phyloP scores from a whole-genome alignment of 2,329 filamentous ascomycete genomes.

The Pseudopyricularia javanii region DNA sequence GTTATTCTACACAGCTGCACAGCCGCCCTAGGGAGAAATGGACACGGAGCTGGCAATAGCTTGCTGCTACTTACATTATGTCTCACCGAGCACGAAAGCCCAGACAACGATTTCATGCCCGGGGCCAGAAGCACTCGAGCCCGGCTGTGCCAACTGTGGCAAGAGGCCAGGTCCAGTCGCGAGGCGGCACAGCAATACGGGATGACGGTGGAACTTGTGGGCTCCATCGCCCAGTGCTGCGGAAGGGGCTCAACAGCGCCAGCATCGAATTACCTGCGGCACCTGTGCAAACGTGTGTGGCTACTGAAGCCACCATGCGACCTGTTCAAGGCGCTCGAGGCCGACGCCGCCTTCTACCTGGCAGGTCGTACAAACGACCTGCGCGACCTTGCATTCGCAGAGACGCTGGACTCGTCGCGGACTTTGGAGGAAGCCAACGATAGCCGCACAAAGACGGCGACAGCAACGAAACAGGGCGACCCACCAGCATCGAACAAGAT shows the following conservation, averaged over 20 bases:
- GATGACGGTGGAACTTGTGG: conserved; percentile 24
- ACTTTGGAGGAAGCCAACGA: neutral
- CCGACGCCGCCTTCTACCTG: conserved; percentile 36
- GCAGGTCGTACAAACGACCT: conserved; percentile 40
- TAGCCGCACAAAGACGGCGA: neutral
- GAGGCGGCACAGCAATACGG: conserved; percentile 15
- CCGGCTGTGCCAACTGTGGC: neutral
- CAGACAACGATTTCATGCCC: neutral
- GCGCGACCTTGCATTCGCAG: conserved; percentile 40
- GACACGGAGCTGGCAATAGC: neutral
- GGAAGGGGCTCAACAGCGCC: conserved; percentile 22
- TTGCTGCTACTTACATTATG: conserved; percentile 1
- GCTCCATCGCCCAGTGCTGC: conserved; percentile 33
- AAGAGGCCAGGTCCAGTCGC: neutral
- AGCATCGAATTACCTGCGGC: conserved; percentile 23
- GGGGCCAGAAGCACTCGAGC: neutral
- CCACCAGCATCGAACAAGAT: neutral
- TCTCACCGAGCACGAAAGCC: neutral
- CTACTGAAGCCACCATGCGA: conserved; percentile 17
- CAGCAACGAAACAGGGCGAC: neutral
- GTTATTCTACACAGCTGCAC: conserved; percentile 10
- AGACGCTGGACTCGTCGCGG: conserved; percentile 20
- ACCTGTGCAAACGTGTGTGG: conserved; percentile 28
- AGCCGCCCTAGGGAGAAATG: neutral
- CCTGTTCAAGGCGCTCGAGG: conserved; percentile 23